These are phyloP conservation scores for Globisporangium okanoganense DNA, from an alignment of 352 stramenopile species.

Conservation along the genomic window DNA sequence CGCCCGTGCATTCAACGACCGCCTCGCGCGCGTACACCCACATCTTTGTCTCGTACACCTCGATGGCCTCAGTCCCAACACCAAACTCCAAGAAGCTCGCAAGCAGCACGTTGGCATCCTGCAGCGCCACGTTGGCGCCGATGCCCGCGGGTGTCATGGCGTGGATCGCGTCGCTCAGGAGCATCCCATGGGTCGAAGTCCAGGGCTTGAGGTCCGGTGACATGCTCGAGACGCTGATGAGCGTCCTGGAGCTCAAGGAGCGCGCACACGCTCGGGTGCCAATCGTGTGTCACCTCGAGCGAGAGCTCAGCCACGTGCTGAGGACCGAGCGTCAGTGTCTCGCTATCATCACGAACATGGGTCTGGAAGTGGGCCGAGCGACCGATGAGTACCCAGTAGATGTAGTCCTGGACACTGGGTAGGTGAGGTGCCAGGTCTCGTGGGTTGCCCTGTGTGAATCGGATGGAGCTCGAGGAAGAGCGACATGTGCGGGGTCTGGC, in stretches of 20 bases:
- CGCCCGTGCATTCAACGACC: not conserved
- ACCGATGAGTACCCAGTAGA: conserved; percentile 13
- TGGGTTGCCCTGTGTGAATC: conserved; percentile 9
- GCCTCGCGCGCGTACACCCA: conserved; percentile 1
- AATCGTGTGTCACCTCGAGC: not conserved
- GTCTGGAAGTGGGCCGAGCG: conserved; percentile 1
- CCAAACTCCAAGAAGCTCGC: not conserved
- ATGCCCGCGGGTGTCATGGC: conserved; percentile 10
- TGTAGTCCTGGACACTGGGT: conserved; percentile 3
- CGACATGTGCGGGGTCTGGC: not conserved
- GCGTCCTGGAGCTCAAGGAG: conserved; percentile 5
- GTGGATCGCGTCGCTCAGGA: conserved; percentile 12
- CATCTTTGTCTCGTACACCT: conserved; percentile 7
- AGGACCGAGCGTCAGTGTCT: not conserved
- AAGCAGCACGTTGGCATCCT: conserved; percentile 6
- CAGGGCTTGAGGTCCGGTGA: conserved; percentile 4
- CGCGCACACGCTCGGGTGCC: conserved; percentile 7
- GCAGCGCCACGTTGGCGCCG: conserved; percentile 9
- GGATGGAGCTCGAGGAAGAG: conserved; percentile 16
- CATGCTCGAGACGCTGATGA: conserved; percentile 9
- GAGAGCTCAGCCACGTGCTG: not conserved
- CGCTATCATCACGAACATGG: not conserved
- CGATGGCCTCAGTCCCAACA: not conserved
- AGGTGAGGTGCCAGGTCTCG: not conserved
- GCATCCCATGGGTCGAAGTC: not conserved